Evolutionary conservation across 805 yeast species (phyloP), one percentile per base, ranked within the genome.

Genomic region (Pachysolen tannophilus): DNA sequence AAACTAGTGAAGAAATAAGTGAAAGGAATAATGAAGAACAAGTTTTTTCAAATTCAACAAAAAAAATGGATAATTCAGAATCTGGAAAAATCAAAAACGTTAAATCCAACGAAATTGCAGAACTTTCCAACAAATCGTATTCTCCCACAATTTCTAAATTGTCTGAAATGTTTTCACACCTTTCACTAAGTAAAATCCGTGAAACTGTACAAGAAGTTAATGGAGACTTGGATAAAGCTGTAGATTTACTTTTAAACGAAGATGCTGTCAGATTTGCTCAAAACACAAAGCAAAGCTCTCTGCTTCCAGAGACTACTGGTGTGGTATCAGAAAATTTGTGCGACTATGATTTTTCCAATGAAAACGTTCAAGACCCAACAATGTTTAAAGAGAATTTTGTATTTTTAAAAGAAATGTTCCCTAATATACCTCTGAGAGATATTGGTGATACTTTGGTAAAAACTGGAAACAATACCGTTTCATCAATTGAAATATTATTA

Each of bases 111-210:
- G 26, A 5, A 23, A 14, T 8, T 4, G 4, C 5, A 23, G 13
- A 4, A 23, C 13, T 23, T 23, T 4, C 10, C 26, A 23, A 11
- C 26, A 23, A n/a, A n/a, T n/a, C n/a, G 13, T 23, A 23, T 8
- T 14, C 26, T 23, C 13, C 10, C 5, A 7, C 26, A 7, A 26
- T 26, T 8, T 16, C 34, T 7, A 30, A 17, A 30, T 27, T 37
- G 4, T 37, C 40, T 2, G 30, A 20, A 16, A 37, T 37, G 37
- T 37, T 37, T 28, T 37, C 40, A 13, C 17, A 33, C 14, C 10
- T 26, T 5, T 8, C 37, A 3, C n/a, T 37, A 8, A 19, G 16
- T 29, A 16, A 10, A 10, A 30, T 33, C 16, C 15, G 11, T 14
- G 23, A 33, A 14, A 26, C 35, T 3, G 6, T 32, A 6, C 14